A percentile compares a stretch with the other conserved stretches of the same genome.
Conservation (phyloP, 208 protist genomes). For the Acanthamoeba castellanii region DNA sequence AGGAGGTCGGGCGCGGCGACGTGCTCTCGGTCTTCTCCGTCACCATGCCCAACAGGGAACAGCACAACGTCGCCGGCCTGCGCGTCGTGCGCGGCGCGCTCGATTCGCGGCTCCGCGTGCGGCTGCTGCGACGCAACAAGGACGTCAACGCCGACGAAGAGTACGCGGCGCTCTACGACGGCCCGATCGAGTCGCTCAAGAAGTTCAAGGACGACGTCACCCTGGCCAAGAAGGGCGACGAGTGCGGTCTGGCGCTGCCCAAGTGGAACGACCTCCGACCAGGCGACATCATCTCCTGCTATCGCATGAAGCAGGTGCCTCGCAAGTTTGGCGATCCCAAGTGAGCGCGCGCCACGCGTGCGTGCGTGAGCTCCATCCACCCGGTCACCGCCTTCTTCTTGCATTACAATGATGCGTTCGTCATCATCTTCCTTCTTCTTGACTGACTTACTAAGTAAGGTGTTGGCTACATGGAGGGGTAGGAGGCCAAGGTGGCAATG, state of each 20-base stretch:
- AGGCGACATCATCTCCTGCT: slow-evolving; percentile 80
- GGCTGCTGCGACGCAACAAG: slow-evolving; percentile 61
- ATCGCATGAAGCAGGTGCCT: slow-evolving; percentile 73
- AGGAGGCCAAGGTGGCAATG: slow-evolving; percentile 62
- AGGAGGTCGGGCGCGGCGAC: slow-evolving; percentile 76
- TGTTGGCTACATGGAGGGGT: not conserved
- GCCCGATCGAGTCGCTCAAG: slow-evolving; percentile 73
- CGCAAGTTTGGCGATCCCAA: slow-evolving; percentile 55
- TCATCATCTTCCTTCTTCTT: too few species aligned
- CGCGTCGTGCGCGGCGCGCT: slow-evolving; percentile 77
- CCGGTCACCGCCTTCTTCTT: too few species aligned
- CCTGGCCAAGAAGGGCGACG: slow-evolving; percentile 81
- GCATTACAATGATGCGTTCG: too few species aligned
- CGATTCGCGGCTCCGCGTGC: slow-evolving; percentile 45
- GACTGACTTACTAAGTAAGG: too few species aligned
- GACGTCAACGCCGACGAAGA: not conserved
- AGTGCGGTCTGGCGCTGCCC: slow-evolving; percentile 85
- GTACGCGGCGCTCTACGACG: slow-evolving; percentile 32
- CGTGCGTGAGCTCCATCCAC: too few species aligned
- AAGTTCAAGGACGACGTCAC: slow-evolving; percentile 86
- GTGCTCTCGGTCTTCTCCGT: slow-evolving; percentile 80
- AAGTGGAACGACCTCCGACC: slow-evolving; percentile 73
- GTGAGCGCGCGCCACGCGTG: not conserved
- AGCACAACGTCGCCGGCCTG: slow-evolving; percentile 82
- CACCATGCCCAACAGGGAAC: not conserved